Conservation (phyloP, 148 eudicot genomes). For the Vaccinium macrocarpon region DNA sequence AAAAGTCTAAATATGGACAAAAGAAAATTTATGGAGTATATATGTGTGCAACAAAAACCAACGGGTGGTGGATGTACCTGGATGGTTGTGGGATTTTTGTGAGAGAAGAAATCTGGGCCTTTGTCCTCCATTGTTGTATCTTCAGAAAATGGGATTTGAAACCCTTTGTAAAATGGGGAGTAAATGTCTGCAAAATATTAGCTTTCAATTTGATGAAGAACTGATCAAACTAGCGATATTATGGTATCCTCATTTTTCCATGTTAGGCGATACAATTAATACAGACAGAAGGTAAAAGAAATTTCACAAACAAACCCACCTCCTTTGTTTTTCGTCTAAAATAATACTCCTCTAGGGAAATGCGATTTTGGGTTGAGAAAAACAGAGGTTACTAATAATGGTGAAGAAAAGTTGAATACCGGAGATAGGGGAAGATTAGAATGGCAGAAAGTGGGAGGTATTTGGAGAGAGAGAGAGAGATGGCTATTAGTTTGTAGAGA, state of each 20-base stretch:
- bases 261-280: not conserved
- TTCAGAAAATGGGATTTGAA: not conserved
- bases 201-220: not conserved
- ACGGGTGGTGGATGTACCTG: slow-evolving; percentile 39
- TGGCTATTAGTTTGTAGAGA: not conserved
- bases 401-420: slow-evolving; percentile 1
- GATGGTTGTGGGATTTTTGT: slow-evolving; percentile 61
- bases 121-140: slow-evolving; percentile 43
- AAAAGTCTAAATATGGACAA: not conserved
- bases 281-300: too few relatives aligned
- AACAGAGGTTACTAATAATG: not conserved
- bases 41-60: not conserved
- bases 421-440: not conserved
- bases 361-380: not conserved
- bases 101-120: slow-evolving; percentile 49
- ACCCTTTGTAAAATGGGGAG: not conserved
- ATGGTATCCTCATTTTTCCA: not conserved
- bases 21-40: not conserved
- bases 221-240: not conserved
- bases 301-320: not conserved
- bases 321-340: not conserved
- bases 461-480: not conserved
- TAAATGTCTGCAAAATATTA: not conserved
- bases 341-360: too few relatives aligned
- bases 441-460: not conserved